Evolutionary conservation across 1,284 basidiomycete species (phyloP).

Genomic region (Kwoniella shivajii): DNA sequence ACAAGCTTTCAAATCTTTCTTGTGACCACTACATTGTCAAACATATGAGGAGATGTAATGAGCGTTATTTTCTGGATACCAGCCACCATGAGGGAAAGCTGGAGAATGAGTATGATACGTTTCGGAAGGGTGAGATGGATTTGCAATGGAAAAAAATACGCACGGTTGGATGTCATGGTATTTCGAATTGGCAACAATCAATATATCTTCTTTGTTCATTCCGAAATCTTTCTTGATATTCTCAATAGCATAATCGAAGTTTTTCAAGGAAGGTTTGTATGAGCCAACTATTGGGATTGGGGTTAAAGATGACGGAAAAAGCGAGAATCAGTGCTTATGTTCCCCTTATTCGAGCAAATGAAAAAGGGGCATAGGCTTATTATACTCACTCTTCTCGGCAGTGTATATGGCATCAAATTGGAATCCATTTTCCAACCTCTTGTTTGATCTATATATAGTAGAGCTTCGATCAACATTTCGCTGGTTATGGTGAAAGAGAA

Average conservation of each 20-base stretch:
- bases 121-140: background rate
- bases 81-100: background rate
- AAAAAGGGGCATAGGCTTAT: too few relatives aligned
- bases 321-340: too few relatives aligned
- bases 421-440: conserved; percentile 34
- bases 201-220: conserved; percentile 29
- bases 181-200: conserved; percentile 40
- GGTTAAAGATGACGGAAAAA: too few relatives aligned
- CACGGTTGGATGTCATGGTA: conserved; percentile 39
- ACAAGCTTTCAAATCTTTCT: conserved; percentile 32
- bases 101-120: background rate
- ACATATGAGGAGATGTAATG: background rate
- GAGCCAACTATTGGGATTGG: conserved; percentile 41
- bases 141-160: conserved; percentile 1
- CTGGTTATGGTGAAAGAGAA: background rate
- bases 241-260: conserved; percentile 41
- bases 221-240: conserved; percentile 30
- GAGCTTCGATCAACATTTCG: background rate
- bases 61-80: too few relatives aligned
- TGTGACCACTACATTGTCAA: conserved; percentile 26
- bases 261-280: conserved; percentile 39
- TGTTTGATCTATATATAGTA: conserved; percentile 16
- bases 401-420: conserved; percentile 39
- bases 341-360: too few relatives aligned
- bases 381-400: conserved; percentile 36